Percentiles rank a stretch among this genome's conserved stretches.
Conservation (phyloP, 169 alveolate species). For the Plasmodium adleri region DNA sequence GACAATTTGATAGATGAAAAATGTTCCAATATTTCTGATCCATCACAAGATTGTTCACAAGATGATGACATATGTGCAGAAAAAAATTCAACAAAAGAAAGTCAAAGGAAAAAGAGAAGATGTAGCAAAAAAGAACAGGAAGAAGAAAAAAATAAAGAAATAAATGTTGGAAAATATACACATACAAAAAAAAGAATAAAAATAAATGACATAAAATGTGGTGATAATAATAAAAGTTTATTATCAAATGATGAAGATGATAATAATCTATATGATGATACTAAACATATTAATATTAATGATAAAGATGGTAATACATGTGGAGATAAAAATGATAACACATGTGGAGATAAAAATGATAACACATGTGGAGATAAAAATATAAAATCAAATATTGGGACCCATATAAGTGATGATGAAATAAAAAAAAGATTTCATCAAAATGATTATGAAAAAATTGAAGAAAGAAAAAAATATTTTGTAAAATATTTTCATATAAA, state of each 20-base stretch:
- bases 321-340: background rate
- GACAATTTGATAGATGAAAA: too few relatives aligned
- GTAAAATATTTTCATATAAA: constrained; percentile 45
- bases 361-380: background rate
- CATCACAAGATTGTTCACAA: too few relatives aligned
- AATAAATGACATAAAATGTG: background rate
- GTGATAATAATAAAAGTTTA: too few relatives aligned
- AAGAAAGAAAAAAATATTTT: constrained; percentile 71
- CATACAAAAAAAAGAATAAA: background rate
- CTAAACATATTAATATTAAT: background rate
- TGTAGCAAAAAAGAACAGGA: background rate
- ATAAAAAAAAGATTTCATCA: constrained; percentile 39
- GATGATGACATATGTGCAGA: too few relatives aligned
- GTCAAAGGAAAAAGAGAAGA: background rate
- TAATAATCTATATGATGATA: background rate
- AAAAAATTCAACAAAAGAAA: background rate
- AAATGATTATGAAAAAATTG: constrained; percentile 59
- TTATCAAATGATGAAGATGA: constrained; percentile 1
- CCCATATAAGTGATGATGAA: constrained; percentile 17
- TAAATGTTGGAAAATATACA: background rate
- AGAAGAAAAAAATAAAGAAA: background rate
- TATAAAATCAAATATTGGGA: background rate
- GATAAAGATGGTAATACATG: background rate
- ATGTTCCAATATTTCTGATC: too few relatives aligned
- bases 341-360: too few relatives aligned